Base-by-base conservation (phyloP, 805 yeast species). In the Lipomyces starkeyi region DNA sequence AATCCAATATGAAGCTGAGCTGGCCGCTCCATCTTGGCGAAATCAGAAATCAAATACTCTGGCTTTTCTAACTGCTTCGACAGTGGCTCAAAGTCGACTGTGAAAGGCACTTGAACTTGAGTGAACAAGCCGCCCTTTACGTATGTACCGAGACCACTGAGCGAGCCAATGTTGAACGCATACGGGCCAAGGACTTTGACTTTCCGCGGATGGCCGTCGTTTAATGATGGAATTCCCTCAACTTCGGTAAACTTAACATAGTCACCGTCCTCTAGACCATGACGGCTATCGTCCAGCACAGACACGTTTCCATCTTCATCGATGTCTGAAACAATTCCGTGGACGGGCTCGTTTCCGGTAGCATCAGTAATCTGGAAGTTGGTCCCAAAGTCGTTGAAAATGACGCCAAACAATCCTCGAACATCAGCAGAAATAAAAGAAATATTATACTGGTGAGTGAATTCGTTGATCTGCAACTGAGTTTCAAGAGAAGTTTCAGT, bases 101-200 rank as follows among this genome's bases (percentile, higher is more conserved):
- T 83, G 61, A 78, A 79, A 35, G 99, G 98, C 75, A 90, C 87
- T 81, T 93, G 93, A 59, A 94, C 97, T 81, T 95, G 97, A 29
- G 93, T 90, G 82, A 91, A 95, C 60, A 91, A 82, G 71, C 99
- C 99, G 61, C 97, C 97, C 75, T 87, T 88, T 62, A 81, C 78
- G 76, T 92, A 95, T 1, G 82, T 78, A 27, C 93, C 97, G 66
- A 86, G 82, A 64, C 86, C 84, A 27, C 81, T 75, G 0, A 84
- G 83, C 27, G 80, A 76, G 17, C 85, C 87, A 67, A 94, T 86
- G 76, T 86, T 88, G 83, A 91, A 95, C 2, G 98, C 96, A 77
- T 86, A 93, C n/a, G 99, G 99, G 17, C 98, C 99, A 68, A 90
- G 83, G 1, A 93, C 98, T 76, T 88, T 89, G 63, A 95, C 86